A percentile compares a stretch with the other conserved stretches of the same genome.
phyloP scores from a whole-genome alignment of 768 basidiomycete species.

The Tricholoma bakamatsutake region DNA sequence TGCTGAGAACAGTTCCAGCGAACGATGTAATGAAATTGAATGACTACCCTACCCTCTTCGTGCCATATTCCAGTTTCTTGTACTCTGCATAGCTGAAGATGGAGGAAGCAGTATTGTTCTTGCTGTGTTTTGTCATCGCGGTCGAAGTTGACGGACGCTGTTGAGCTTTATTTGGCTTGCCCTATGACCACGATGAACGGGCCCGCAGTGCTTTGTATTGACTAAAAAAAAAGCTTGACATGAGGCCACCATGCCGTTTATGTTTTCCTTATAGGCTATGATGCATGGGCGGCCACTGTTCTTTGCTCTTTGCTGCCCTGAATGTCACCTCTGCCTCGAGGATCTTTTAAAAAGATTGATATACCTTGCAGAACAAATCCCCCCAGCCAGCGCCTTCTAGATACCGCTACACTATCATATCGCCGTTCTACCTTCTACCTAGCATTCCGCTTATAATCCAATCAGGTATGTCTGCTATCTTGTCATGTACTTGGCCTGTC shows the following conservation, averaged over 20 bases:
- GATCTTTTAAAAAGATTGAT: background rate
- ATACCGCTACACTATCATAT: background rate
- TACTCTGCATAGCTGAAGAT: slow-evolving; percentile 89
- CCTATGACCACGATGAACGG: background rate
- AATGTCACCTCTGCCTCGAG: background rate
- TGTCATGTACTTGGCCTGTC: background rate
- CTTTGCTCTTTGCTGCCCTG: too few species aligned
- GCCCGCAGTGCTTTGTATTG: background rate
- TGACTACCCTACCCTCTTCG: slow-evolving; percentile 50
- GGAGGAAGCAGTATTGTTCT: slow-evolving; percentile 85
- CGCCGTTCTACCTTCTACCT: background rate
- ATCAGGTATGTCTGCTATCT: background rate
- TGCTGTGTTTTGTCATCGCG: slow-evolving; percentile 87
- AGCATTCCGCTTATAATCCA: background rate
- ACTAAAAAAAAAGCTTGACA: background rate
- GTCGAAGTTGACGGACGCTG: background rate
- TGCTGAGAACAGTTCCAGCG: slow-evolving; percentile 31
- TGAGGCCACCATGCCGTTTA: background rate
- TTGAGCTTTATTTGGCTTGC: background rate
- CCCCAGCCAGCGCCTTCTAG: background rate
- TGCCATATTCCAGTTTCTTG: slow-evolving; percentile 81
- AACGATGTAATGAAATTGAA: background rate
- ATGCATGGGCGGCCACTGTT: too few species aligned
- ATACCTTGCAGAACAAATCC: background rate
- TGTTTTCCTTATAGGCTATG: too few species aligned